Percentiles rank a stretch among this genome's conserved stretches.
Evolutionary conservation across 805 yeast genomes (phyloP).

Genomic region (Wickerhamia fluorescens): DNA sequence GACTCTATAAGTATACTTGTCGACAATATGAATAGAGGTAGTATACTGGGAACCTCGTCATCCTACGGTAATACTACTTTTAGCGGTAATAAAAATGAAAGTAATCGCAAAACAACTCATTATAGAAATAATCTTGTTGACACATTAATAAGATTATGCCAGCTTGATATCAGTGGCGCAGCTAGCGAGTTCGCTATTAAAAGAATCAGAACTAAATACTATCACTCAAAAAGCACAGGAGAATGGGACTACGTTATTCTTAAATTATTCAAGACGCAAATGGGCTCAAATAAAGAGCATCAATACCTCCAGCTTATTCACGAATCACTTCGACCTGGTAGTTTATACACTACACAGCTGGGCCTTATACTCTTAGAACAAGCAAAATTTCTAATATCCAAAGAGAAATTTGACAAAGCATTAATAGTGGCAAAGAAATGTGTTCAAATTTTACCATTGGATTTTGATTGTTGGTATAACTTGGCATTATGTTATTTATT

Average conservation of each 20-base stretch:
- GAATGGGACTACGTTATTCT: conserved; percentile 20
- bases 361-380: conserved; percentile 56
- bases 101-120: conserved; percentile 17
- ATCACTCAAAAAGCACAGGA: conserved; percentile 3
- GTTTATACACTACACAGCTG: conserved; percentile 36
- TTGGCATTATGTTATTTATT: conserved; percentile 56
- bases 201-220: conserved; percentile 18
- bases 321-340: conserved; percentile 6
- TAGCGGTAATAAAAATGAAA: conserved; percentile 19
- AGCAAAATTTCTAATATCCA: conserved; percentile 53
- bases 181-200: conserved; percentile 26
- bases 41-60: conserved; percentile 37
- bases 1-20: conserved; percentile 33
- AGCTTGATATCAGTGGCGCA: conserved; percentile 26
- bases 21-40: conserved; percentile 40
- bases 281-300: conserved; percentile 15
- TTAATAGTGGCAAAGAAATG: conserved; percentile 51
- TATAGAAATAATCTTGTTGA: conserved; percentile 50
- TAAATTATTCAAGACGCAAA: conserved; percentile 17
- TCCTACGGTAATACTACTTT: conserved; percentile 23
- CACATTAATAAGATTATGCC: conserved; percentile 40
- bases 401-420: conserved; percentile 50
- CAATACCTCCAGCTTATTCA: conserved; percentile 19
- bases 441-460: conserved; percentile 65
- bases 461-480: conserved; percentile 65